Base-by-base conservation (phyloP, 805 yeast species). In the Nakazawaea peltata region DNA sequence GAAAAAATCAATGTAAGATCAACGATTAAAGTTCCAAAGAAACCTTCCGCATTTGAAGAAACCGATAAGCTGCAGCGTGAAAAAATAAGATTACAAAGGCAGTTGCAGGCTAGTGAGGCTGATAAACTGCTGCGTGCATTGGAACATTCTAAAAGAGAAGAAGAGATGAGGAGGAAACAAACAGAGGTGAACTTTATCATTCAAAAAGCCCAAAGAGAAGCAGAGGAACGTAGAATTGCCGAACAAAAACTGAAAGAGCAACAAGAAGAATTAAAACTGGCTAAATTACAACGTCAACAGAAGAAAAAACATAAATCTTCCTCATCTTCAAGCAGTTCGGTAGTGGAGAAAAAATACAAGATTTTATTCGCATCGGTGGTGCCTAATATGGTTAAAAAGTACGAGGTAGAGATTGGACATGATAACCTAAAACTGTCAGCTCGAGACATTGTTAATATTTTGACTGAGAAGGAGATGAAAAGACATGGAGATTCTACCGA, bases 381-480 rank as follows among this genome's bases (percentile, higher is more conserved):
- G 9, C 97, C 97, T 8, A 86, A 87, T 48, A 56, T 82, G 49
- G 65, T 88, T 36, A 76, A 77, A 44, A 74, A 72, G 44, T 74
- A 81, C 53, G 80, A 74, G 44, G 51, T 63, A 2, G 77, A 75
- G 36, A 63, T 90, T 16, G 87, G 86, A 4, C 77, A 74, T 39
- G 94, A 82, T 4, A 67, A 74, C 37, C 50, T 85, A 34, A 90
- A 88, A 57, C 69, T 69, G 26, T 81, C 87, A 56, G 84, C 95
- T 2, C 71, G 75, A 41, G 95, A 87, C 33, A 74, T 90, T 39
- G 86, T 80, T 4, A 71, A 76, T 43, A 57, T 64, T 0, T 61
- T 92, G 29, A 73, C 77, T 0, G 66, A 68, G 4, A 92, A 90
- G 53, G 97, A 86, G 53, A 32, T 69, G 38, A 69, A 67, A 40